These are phyloP conservation scores for Gypsophila paniculata DNA, from an alignment of 179 eudicot species.

Conservation along the genomic window DNA sequence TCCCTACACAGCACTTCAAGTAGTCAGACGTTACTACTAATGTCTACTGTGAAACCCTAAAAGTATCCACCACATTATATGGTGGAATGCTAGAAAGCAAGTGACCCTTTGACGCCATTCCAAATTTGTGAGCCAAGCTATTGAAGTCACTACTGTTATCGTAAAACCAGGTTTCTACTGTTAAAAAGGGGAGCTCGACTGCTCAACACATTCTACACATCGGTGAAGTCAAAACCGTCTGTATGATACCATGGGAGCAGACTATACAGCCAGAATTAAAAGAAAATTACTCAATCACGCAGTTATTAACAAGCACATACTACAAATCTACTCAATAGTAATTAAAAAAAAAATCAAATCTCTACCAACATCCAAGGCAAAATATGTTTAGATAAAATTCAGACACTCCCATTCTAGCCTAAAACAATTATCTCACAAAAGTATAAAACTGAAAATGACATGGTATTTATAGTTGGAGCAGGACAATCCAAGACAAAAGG, in stretches of 20 bases:
- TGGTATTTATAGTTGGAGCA: conserved; percentile 5
- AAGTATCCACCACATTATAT: no score
- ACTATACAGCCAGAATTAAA: background rate
- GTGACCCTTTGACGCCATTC: background rate
- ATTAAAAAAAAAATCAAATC: background rate
- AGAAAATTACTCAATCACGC: conserved; percentile 1
- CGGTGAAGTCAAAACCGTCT: background rate
- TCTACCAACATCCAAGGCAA: conserved; percentile 16
- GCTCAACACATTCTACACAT: background rate
- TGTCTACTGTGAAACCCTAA: background rate
- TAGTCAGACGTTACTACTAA: no score
- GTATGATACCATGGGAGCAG: background rate
- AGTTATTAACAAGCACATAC: conserved; percentile 1
- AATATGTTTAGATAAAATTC: background rate
- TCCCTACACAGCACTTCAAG: background rate
- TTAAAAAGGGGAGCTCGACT: no score
- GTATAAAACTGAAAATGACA: conserved; percentile 19
- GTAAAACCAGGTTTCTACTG: no score
- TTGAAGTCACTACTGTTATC: background rate
- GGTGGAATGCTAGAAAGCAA: background rate
- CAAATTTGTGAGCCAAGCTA: background rate
- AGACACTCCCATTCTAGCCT: conserved; percentile 23
- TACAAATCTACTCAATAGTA: conserved; percentile 17
- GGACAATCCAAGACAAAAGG: conserved; percentile 4
- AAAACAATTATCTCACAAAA: conserved; percentile 16